Conservation (phyloP, 1,284 basidiomycete species). For the Coniferiporia weirii region DNA sequence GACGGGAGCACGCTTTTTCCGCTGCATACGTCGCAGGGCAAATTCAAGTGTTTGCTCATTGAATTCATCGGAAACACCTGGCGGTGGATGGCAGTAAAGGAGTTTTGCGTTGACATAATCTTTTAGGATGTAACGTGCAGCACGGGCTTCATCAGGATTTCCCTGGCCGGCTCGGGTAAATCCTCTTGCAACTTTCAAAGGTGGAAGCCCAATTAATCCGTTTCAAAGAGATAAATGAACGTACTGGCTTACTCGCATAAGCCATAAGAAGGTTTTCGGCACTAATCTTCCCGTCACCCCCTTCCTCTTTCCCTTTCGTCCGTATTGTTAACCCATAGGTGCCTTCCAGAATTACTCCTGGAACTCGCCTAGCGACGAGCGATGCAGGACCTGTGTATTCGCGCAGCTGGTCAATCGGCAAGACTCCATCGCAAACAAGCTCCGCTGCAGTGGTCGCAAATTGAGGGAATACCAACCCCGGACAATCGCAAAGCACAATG, state of each 20-base stretch:
- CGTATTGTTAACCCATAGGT: slow-evolving; percentile 86
- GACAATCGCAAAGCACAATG: slow-evolving; percentile 96
- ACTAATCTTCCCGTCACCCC: slow-evolving; percentile 74
- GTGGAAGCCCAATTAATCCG: slow-evolving; percentile 4
- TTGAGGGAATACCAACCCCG: slow-evolving; percentile 97
- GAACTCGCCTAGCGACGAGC: slow-evolving; percentile 78
- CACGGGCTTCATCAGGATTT: slow-evolving; percentile 94
- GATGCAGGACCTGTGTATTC: slow-evolving; percentile 89
- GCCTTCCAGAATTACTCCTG: slow-evolving; percentile 82
- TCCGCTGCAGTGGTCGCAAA: slow-evolving; percentile 96
- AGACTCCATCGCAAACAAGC: slow-evolving; percentile 92
- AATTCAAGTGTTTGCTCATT: slow-evolving; percentile 70
- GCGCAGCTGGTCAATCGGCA: slow-evolving; percentile 97
- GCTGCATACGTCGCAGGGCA: slow-evolving; percentile 52
- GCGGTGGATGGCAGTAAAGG: slow-evolving; percentile 87
- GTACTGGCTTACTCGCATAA: slow-evolving; percentile 75
- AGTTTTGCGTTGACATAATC: slow-evolving; percentile 97
- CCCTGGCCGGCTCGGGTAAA: slow-evolving; percentile 93
- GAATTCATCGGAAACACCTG: slow-evolving; percentile 67
- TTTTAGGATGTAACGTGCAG: slow-evolving; percentile 91
- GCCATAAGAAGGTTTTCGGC: slow-evolving; percentile 84
- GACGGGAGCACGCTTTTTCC: slow-evolving; percentile 80
- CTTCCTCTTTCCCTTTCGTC: slow-evolving; percentile 69
- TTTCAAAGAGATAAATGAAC: background rate
- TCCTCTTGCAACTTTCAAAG: slow-evolving; percentile 76